Conservation (phyloP, 2,329 filamentous ascomycete species). For the Pestalotiopsis sp. region DNA sequence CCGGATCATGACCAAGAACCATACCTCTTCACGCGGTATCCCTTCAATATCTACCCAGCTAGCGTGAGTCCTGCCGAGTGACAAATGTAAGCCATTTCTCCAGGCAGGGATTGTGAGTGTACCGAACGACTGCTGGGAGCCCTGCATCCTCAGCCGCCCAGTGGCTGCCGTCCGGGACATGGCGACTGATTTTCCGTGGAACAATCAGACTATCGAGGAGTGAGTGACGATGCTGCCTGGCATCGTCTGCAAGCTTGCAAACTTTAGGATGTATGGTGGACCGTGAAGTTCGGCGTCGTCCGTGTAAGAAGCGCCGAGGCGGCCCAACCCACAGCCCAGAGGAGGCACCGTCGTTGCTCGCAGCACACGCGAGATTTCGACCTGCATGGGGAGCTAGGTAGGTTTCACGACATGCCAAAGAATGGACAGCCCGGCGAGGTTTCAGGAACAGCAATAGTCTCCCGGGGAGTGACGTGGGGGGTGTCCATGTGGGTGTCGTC, state of each 20-base stretch:
- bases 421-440: not conserved
- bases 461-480: not conserved
- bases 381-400: not conserved
- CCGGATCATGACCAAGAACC: not conserved
- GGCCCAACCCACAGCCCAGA: not conserved
- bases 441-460: not conserved
- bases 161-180: not conserved
- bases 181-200: not conserved
- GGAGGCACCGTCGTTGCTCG: not conserved
- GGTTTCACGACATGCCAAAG: not conserved
- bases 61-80: not conserved
- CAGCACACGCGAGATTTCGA: not conserved
- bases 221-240: not conserved
- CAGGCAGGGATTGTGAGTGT: not conserved
- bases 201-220: not conserved
- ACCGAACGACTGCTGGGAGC: not conserved
- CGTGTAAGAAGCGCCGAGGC: not conserved
- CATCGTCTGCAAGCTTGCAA: not conserved
- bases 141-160: not conserved
- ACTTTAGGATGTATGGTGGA: not conserved
- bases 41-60: not conserved
- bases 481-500: not conserved
- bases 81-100: not conserved
- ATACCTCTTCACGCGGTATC: not conserved
- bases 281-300: not conserved